A percentile compares a stretch with the other conserved stretches of the same genome.
phyloP scores from a whole-genome alignment of 495 filamentous ascomycete species.

The Ascodesmis nigricans region DNA sequence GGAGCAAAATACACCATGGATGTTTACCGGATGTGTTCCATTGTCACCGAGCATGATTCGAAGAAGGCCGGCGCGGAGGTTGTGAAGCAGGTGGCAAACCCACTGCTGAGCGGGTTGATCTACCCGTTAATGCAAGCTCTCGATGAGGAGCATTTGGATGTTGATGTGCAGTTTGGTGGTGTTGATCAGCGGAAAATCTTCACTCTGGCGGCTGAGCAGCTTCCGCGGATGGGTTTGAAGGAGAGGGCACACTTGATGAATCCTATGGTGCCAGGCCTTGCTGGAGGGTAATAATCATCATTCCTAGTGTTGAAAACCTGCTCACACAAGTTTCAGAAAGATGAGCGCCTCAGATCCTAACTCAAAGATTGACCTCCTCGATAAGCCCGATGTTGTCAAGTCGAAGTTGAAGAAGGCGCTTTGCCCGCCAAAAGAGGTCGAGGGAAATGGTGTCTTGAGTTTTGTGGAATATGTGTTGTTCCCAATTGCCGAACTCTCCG shows the following conservation, averaged over 20 bases:
- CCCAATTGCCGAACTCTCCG: conserved; percentile 37
- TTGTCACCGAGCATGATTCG: conserved; percentile 44
- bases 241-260: conserved; percentile 75
- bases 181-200: conserved; percentile 89
- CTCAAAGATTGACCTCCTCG: conserved; percentile 81
- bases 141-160: conserved; percentile 73
- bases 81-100: conserved; percentile 67
- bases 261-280: conserved; percentile 68
- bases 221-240: conserved; percentile 50
- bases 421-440: conserved; percentile 48
- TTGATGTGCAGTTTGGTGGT: conserved; percentile 60
- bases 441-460: conserved; percentile 65
- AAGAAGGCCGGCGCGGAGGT: conserved; percentile 80
- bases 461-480: conserved; percentile 73
- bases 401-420: conserved; percentile 71
- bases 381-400: conserved; percentile 42
- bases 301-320: neutral
- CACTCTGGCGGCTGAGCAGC: conserved; percentile 47
- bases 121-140: conserved; percentile 80
- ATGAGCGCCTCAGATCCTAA: conserved; percentile 37
- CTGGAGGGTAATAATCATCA: conserved; percentile 34
- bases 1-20: conserved; percentile 50
- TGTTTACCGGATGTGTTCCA: conserved; percentile 37
- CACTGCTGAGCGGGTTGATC: conserved; percentile 53
- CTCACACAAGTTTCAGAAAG: conserved; percentile 2